These are phyloP conservation scores for Russula foetens DNA, from an alignment of 768 basidiomycete species.

Conservation along the genomic window DNA sequence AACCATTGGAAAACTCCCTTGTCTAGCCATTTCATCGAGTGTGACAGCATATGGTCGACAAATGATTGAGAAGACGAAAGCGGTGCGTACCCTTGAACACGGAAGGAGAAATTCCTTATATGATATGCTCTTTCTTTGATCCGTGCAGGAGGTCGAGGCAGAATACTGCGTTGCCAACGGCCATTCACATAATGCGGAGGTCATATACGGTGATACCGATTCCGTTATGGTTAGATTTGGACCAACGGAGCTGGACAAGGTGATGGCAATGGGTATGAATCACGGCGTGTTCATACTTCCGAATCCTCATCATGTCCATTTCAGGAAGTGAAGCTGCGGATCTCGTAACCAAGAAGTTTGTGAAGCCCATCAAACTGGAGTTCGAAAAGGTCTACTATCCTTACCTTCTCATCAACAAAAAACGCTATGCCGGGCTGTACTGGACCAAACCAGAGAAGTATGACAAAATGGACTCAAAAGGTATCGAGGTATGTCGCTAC, in stretches of 20 bases:
- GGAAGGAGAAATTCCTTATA: not conserved
- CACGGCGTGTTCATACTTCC: not conserved
- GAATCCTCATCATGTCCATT: not conserved
- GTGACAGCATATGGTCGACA: constrained; percentile 94
- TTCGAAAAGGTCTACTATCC: constrained; percentile 99
- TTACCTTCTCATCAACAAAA: constrained; percentile 96
- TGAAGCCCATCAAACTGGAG: constrained; percentile 95
- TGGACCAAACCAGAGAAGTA: constrained; percentile 95
- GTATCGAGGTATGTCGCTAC: constrained; percentile 71
- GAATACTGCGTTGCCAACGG: constrained; percentile 84
- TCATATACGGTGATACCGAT: constrained; percentile 98
- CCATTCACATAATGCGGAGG: constrained; percentile 77
- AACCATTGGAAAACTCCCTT: constrained; percentile 93
- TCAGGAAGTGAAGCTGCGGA: constrained; percentile 89
- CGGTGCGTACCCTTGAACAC: constrained; percentile 35
- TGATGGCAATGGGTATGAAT: constrained; percentile 80
- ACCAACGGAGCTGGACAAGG: constrained; percentile 71
- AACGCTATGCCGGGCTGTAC: constrained; percentile 95
- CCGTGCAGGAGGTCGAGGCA: constrained; percentile 71
- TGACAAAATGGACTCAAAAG: constrained; percentile 99
- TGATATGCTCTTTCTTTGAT: not conserved
- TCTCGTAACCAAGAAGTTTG: constrained; percentile 82
- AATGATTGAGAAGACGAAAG: constrained; percentile 97
- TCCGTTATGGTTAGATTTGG: constrained; percentile 99
- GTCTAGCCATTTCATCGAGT: constrained; percentile 92